A percentile compares a stretch with the other conserved stretches of the same genome.
phyloP scores from a whole-genome alignment of 805 yeast species.

The Sugiyamaella valdiviana region DNA sequence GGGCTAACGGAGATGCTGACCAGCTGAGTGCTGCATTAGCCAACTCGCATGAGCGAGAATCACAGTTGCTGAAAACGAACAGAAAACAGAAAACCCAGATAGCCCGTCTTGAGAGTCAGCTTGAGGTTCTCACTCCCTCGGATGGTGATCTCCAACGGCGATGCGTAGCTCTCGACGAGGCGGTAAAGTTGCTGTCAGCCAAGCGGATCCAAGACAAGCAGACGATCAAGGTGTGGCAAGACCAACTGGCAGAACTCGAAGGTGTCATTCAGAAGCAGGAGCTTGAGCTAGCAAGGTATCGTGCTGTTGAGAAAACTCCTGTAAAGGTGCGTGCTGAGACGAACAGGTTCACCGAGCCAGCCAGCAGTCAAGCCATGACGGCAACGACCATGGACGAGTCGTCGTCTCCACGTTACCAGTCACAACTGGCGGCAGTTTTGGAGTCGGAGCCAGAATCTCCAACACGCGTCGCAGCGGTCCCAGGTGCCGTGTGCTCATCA shows the following conservation, averaged over 20 bases:
- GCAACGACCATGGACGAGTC: not conserved
- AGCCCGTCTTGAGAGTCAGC: not conserved
- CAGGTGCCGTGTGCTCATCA: not conserved
- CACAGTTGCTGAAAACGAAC: not conserved
- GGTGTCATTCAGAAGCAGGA: not conserved
- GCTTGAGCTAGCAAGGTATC: not conserved
- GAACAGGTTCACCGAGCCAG: not conserved
- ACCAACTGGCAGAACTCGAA: not conserved
- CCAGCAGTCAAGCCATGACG: not conserved
- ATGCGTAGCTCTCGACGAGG: not conserved
- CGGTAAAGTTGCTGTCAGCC: not conserved
- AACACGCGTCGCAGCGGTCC: not conserved
- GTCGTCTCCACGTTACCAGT: not conserved
- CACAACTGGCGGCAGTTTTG: not conserved
- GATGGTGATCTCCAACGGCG: not conserved
- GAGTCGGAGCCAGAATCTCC: not conserved
- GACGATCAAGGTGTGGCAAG: not conserved
- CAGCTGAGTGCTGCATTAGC: not conserved
- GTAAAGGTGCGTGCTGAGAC: not conserved
- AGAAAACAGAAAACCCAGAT: not conserved
- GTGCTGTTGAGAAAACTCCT: not conserved
- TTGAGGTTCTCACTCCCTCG: not conserved
- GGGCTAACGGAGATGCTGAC: too few species aligned
- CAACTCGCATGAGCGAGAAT: not conserved
- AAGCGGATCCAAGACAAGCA: not conserved